Percentiles rank a stretch among this genome's conserved stretches.
Evolutionary conservation across 305 asterid species (phyloP).

Genomic region (Rubia peregrina): DNA sequence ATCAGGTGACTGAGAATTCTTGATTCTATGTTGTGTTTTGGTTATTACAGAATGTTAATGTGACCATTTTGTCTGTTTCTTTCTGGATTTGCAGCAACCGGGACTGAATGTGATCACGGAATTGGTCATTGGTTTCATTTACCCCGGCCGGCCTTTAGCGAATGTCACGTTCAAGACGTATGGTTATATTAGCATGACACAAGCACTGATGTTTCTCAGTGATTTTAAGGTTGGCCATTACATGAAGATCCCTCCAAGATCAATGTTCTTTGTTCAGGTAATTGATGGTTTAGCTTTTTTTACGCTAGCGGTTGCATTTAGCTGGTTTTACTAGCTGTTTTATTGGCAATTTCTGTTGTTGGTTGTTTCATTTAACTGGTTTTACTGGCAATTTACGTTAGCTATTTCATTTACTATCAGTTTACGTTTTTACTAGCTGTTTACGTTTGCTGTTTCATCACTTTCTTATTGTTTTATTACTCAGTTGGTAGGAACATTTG

Average conservation of each 20-base stretch:
- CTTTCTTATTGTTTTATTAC: not conserved
- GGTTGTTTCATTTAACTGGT: not conserved
- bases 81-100: conserved; percentile 27
- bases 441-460: not conserved
- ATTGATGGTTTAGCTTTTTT: not conserved
- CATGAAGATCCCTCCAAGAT: conserved; percentile 78
- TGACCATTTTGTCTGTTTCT: not conserved
- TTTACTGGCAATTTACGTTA: too few species aligned
- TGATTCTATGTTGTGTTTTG: not conserved
- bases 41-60: too few species aligned
- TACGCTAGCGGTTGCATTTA: not conserved
- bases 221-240: conserved; percentile 79
- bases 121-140: conserved; percentile 57
- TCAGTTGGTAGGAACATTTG: conserved; percentile 59
- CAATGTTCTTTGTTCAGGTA: conserved; percentile 39
- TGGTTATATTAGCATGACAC: conserved; percentile 65
- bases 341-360: too few species aligned
- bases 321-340: not conserved
- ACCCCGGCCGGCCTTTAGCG: conserved; percentile 69
- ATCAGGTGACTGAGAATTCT: conserved; percentile 28
- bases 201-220: conserved; percentile 44
- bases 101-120: conserved; percentile 65
- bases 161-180: conserved; percentile 72
- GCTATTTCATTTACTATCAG: too few species aligned
- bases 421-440: too few species aligned